Conservation (phyloP, 225 moss, liverwort and hornwort species). For the Marchantia polymorpha region DNA sequence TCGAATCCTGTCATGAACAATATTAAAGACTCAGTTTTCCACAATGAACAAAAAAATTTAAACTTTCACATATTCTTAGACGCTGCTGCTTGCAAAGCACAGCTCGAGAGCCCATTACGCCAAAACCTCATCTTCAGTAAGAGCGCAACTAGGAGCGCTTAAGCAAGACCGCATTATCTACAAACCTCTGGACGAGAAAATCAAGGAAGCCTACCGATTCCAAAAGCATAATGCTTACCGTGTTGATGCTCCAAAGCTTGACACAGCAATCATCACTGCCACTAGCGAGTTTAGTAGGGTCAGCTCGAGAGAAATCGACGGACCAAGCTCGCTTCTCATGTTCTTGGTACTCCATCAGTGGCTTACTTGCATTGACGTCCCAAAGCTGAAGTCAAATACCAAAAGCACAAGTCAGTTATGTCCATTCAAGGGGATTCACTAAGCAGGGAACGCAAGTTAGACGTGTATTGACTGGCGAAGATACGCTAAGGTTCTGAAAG, state of each 20-base stretch:
- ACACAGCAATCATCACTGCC: constrained; percentile 96
- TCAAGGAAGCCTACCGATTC: background rate
- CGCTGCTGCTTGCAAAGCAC: too few species aligned
- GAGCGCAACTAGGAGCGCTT: too few species aligned
- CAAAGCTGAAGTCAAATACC: constrained; percentile 57
- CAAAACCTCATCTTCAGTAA: too few species aligned
- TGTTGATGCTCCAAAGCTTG: constrained; percentile 97
- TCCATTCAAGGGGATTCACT: background rate
- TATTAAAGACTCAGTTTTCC: background rate
- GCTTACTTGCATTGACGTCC: constrained; percentile 69
- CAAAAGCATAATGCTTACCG: constrained; percentile 40
- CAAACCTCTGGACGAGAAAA: background rate
- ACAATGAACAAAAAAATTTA: too few species aligned
- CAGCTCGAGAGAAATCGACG: constrained; percentile 93
- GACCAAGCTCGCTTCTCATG: constrained; percentile 99
- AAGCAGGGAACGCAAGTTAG: too few species aligned
- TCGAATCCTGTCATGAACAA: constrained; percentile 58
- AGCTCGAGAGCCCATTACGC: too few species aligned
- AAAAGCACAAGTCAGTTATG: background rate
- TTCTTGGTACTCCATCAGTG: constrained; percentile 79
- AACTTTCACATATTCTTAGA: too few species aligned
- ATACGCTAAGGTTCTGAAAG: too few species aligned
- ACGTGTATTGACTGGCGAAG: too few species aligned
- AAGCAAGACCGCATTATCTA: too few species aligned
- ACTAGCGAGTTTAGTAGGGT: constrained; percentile 94